Evolutionary conservation across 805 yeast genomes (phyloP).

Genomic region (Nakazawaea wickerhamii): DNA sequence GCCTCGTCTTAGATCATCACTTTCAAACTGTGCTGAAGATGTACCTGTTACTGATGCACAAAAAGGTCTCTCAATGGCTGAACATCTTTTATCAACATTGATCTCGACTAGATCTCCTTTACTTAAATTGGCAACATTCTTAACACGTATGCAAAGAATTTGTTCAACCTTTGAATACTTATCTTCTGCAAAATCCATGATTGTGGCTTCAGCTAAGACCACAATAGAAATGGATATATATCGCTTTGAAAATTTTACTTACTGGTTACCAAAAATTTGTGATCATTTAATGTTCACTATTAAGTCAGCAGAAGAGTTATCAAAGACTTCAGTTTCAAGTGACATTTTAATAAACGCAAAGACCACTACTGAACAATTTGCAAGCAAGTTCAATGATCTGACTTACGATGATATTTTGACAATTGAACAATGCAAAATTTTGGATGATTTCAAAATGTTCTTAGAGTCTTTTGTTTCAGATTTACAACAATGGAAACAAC

Average conservation of each 20-base stretch:
- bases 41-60: slow-evolving; percentile 70
- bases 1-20: slow-evolving; percentile 70
- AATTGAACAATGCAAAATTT: background rate
- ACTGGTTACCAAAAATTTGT: slow-evolving; percentile 33
- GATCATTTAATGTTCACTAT: slow-evolving; percentile 26
- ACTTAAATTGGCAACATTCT: slow-evolving; percentile 22
- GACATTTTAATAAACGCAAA: slow-evolving; percentile 19
- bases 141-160: slow-evolving; percentile 7
- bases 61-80: slow-evolving; percentile 71
- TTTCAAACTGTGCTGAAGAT: slow-evolving; percentile 59
- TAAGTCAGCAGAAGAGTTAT: slow-evolving; percentile 13
- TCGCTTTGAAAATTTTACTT: slow-evolving; percentile 3
- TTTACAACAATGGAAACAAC: slow-evolving; percentile 31
- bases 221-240: background rate
- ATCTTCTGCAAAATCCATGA: background rate
- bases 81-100: slow-evolving; percentile 59
- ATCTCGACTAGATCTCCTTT: slow-evolving; percentile 49
- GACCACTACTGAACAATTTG: slow-evolving; percentile 16
- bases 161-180: background rate
- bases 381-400: background rate
- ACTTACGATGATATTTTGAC: background rate
- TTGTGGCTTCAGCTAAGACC: background rate
- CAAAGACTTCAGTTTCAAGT: slow-evolving; percentile 5
- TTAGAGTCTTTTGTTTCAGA: slow-evolving; percentile 21
- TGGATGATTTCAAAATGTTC: slow-evolving; percentile 18